Percentiles rank a stretch among this genome's conserved stretches.
phyloP scores from a whole-genome alignment of 441 rosid species.

The Syzygium syzygioides region DNA sequence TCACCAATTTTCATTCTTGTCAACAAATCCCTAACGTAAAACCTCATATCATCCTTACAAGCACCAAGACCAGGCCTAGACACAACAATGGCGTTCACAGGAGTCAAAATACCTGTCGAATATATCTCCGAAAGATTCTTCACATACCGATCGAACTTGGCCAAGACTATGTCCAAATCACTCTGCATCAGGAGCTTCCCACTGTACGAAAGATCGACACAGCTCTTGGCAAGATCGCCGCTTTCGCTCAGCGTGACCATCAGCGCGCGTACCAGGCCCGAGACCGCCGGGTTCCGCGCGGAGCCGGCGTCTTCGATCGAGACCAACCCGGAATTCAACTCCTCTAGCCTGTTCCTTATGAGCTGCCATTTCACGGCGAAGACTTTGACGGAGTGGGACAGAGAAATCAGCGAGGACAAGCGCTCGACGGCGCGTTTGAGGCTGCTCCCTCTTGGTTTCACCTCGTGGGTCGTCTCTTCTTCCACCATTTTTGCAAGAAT shows the following conservation, averaged over 20 bases:
- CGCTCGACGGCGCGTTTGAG: conserved; percentile 42
- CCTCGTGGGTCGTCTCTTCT: conserved; percentile 18
- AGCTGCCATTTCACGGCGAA: conserved; percentile 80
- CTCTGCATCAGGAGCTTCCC: conserved; percentile 99
- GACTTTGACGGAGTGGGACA: conserved; percentile 62
- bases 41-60: conserved; percentile 75
- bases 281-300: conserved; percentile 35
- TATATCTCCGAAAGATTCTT: conserved; percentile 60
- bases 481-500: conserved; percentile 34
- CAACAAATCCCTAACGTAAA: conserved; percentile 67
- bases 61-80: conserved; percentile 56
- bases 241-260: conserved; percentile 37
- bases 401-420: conserved; percentile 61
- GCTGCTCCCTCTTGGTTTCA: conserved; percentile 19
- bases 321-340: conserved; percentile 54
- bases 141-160: conserved; percentile 44
- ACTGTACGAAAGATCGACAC: conserved; percentile 66
- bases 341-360: conserved; percentile 65
- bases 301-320: conserved; percentile 52
- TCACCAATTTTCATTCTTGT: conserved; percentile 94
- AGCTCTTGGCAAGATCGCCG: conserved; percentile 59
- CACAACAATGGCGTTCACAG: conserved; percentile 69
- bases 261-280: conserved; percentile 41
- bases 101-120: conserved; percentile 50
- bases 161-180: conserved; percentile 63